Evolutionary conservation across 306 rosid species (phyloP), one percentile per base, ranked within the genome.

Genomic region (Ormosia semicastrata): DNA sequence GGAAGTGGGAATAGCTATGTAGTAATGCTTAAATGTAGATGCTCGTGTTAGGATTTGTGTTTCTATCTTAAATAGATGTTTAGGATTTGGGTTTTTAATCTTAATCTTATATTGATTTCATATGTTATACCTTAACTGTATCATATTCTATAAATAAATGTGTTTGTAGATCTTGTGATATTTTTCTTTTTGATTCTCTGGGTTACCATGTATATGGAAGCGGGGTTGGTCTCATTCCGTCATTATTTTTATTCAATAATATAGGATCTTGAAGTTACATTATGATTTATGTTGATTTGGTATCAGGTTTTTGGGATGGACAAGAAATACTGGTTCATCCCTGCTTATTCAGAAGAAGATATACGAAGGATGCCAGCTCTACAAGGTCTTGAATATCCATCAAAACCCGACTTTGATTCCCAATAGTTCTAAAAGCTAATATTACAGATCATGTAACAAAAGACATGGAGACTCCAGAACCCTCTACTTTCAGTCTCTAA

Each of bases 351-450:
- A 3, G 99, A 94, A 47, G 99, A 96, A 86, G 99, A 96, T 83
- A 50, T 90, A 13, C 89, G 98, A 77, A 88, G 89, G 79, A 91
- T 92, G 88, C 98, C 99, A 3, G 99, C 90, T 3, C 97, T 96
- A 41, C 98, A 96, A 83, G 99, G 99, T 59, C 94, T 96, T 0
- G 98, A 96, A 15, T 96, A 93, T 80, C 99, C 99, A 29, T 94
- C 98, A 39, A 94, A 91, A 83, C 97, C 97, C 1, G 99, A 90
- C 46, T 91, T 91, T 4, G 97, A 96, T 69, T 96, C 95, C 54
- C 94, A 91, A 85, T 93, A 91, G 87, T 91, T 89, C 79, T 89
- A 77, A 89, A 86, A 40, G 49, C 76, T 71, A 49, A 71, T 70
- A 53, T 54, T 59, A 39, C 60, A 18, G 82, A 53, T 53, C 65